Evolutionary conservation across 345 rosid genomes (phyloP).

Genomic region (Gossypioides kirkii): DNA sequence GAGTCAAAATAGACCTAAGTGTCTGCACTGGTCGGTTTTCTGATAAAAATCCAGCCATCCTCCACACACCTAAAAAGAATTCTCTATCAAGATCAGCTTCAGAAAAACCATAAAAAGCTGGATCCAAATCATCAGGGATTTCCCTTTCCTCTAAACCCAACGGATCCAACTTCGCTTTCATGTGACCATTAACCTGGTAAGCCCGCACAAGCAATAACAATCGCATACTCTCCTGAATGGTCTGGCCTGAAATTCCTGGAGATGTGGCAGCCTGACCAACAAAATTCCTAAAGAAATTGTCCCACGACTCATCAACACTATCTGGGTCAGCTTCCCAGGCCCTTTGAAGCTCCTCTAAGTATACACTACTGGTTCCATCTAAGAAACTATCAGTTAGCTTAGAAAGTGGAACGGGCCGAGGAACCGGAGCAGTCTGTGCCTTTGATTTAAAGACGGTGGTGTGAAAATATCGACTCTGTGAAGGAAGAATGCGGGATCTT

Average conservation of each 20-base stretch:
- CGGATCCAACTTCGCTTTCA: conserved; percentile 80
- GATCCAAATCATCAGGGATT: conserved; percentile 66
- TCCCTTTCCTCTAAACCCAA: conserved; percentile 62
- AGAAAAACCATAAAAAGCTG: conserved; percentile 55
- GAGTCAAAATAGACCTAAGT: conserved; percentile 58
- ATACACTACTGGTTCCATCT: conserved; percentile 76
- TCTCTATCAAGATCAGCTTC: conserved; percentile 79
- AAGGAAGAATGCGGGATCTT: conserved; percentile 39
- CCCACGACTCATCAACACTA: conserved; percentile 85
- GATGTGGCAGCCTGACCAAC: conserved; percentile 71
- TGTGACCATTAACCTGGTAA: conserved; percentile 83
- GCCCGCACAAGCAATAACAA: conserved; percentile 68
- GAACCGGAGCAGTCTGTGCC: conserved; percentile 63
- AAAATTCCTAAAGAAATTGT: conserved; percentile 72
- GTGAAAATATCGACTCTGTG: conserved; percentile 42
- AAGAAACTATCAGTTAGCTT: conserved; percentile 72
- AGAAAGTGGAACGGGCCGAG: conserved; percentile 72
- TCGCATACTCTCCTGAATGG: conserved; percentile 89
- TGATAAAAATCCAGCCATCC: conserved; percentile 72
- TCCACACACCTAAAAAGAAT: conserved; percentile 78
- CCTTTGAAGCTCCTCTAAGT: conserved; percentile 70
- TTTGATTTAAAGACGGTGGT: conserved; percentile 47
- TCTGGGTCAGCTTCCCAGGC: conserved; percentile 78
- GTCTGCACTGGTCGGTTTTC: conserved; percentile 87
- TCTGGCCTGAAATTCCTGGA: conserved; percentile 78